These are phyloP conservation scores for Gossypium schwendimanii DNA, from an alignment of 441 rosid genomes.

Conservation along the genomic window DNA sequence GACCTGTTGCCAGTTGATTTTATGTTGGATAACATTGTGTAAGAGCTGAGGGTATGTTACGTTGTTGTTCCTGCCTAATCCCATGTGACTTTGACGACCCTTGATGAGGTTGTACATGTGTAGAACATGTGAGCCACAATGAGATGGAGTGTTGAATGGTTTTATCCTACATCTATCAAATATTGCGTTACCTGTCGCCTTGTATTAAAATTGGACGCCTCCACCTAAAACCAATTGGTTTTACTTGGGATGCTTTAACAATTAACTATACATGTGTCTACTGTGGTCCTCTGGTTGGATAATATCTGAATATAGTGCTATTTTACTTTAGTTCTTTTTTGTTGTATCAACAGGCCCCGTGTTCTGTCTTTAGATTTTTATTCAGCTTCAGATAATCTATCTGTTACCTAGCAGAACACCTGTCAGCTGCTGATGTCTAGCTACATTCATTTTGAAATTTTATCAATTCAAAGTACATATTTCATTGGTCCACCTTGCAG, in stretches of 20 bases:
- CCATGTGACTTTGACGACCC: background rate
- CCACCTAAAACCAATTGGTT: background rate
- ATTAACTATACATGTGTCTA: background rate
- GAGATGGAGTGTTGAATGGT: background rate
- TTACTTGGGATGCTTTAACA: background rate
- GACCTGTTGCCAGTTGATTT: background rate
- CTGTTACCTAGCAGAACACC: background rate
- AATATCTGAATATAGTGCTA: background rate
- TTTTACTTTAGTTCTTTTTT: background rate
- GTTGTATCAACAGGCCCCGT: background rate
- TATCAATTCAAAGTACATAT: slow-evolving; percentile 3
- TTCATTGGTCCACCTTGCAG: slow-evolving; percentile 35
- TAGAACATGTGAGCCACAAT: background rate
- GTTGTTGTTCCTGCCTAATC: background rate
- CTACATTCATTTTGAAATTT: background rate
- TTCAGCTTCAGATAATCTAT: background rate
- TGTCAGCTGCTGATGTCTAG: background rate
- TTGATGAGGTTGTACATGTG: background rate
- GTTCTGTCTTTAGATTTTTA: background rate
- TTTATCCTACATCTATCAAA: background rate
- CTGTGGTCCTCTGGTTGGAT: slow-evolving; percentile 5
- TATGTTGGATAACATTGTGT: background rate
- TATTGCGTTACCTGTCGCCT: background rate
- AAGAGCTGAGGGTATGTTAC: background rate
- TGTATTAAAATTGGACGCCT: background rate